Evolutionary conservation across 768 basidiomycete species (phyloP).

Genomic region (Suillus weaverae): DNA sequence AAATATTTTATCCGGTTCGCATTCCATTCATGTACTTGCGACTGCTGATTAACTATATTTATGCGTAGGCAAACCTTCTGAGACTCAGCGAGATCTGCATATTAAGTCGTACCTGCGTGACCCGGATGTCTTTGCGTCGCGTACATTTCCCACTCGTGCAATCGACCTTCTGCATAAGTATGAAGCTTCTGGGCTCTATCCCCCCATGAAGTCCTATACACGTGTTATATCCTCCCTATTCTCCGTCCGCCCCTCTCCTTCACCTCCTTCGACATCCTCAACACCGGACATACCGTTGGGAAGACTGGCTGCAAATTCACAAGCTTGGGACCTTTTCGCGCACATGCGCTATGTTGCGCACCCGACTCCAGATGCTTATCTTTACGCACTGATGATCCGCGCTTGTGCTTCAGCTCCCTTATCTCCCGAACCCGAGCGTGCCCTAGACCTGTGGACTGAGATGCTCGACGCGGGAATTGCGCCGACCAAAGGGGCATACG

Average conservation of each 20-base stretch:
- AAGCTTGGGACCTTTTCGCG: constrained; percentile 92
- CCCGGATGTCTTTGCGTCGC: constrained; percentile 13
- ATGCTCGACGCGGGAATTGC: constrained; percentile 75
- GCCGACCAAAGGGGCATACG: constrained; percentile 72
- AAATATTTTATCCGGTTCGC: constrained; percentile 45
- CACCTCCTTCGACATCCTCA: constrained; percentile 10
- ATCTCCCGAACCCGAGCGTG: constrained; percentile 81
- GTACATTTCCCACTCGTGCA: constrained; percentile 59
- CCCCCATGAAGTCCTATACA: constrained; percentile 76
- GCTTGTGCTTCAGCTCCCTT: constrained; percentile 66
- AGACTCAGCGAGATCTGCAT: constrained; percentile 67
- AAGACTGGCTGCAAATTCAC: constrained; percentile 56
- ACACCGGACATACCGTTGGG: constrained; percentile 20
- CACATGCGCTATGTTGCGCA: constrained; percentile 98
- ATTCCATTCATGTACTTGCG: not conserved
- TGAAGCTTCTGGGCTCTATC: constrained; percentile 60
- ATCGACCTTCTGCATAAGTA: constrained; percentile 69
- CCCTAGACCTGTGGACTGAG: constrained; percentile 90
- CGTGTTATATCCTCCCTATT: constrained; percentile 62
- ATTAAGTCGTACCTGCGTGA: constrained; percentile 59
- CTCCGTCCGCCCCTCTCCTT: constrained; percentile 38
- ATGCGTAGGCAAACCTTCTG: constrained; percentile 40
- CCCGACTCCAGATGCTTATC: constrained; percentile 64
- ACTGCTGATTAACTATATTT: constrained; percentile 16
- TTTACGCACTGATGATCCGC: constrained; percentile 86